These are phyloP conservation scores for Tuber umbilicatum DNA, from an alignment of 495 filamentous ascomycete species.

Conservation along the genomic window DNA sequence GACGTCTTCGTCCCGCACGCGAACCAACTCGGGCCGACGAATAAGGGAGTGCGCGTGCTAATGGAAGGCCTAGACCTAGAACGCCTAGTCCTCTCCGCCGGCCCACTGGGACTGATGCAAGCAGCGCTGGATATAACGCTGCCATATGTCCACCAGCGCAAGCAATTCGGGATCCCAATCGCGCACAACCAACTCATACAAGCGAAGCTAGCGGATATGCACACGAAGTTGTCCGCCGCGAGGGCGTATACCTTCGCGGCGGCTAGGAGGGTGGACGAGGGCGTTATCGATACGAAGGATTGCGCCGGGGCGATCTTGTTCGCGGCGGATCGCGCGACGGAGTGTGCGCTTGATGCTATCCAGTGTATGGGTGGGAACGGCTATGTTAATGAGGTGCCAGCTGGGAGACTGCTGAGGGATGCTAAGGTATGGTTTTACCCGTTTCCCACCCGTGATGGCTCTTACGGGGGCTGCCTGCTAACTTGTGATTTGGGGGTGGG, in stretches of 20 bases:
- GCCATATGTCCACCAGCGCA: constrained; percentile 81
- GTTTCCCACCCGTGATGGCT: neutral
- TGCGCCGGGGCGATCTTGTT: constrained; percentile 93
- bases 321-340: constrained; percentile 87
- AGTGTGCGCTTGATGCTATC: constrained; percentile 82
- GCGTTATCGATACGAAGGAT: constrained; percentile 71
- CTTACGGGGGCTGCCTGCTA: constrained; percentile 14
- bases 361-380: constrained; percentile 94
- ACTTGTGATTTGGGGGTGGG: constrained; percentile 43
- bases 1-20: constrained; percentile 80
- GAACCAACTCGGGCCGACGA: constrained; percentile 71
- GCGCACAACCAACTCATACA: constrained; percentile 92
- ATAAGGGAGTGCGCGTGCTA: constrained; percentile 78
- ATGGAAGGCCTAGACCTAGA: constrained; percentile 97
- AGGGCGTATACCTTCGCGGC: constrained; percentile 72
- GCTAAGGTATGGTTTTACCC: constrained; percentile 52
- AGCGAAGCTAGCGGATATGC: constrained; percentile 93
- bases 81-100: constrained; percentile 83
- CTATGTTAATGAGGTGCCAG: constrained; percentile 91
- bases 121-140: constrained; percentile 77
- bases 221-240: constrained; percentile 80
- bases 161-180: constrained; percentile 82
- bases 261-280: constrained; percentile 68
- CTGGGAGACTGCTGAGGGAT: constrained; percentile 77
- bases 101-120: constrained; percentile 92